A percentile compares a stretch with the other conserved stretches of the same genome.
These are phyloP conservation scores for Lentinus tigrinus DNA, from an alignment of 768 basidiomycete genomes.

Conservation along the genomic window DNA sequence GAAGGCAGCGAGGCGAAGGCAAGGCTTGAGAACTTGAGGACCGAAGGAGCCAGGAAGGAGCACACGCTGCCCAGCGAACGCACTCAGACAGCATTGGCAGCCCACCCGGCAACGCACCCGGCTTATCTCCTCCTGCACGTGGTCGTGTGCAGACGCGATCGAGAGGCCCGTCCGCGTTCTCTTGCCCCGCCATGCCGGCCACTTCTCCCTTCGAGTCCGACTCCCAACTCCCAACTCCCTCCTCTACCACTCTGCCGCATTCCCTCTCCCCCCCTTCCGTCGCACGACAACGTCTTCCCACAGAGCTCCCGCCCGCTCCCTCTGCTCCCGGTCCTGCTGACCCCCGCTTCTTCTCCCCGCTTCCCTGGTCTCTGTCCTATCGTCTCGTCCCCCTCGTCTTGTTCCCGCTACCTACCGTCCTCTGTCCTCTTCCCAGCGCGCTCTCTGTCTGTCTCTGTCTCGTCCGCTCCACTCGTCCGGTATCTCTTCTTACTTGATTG, in stretches of 20 bases:
- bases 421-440: not conserved
- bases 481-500: too few species aligned
- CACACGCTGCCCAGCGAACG: too few species aligned
- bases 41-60: too few species aligned
- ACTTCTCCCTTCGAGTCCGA: not conserved
- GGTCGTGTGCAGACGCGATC: not conserved
- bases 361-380: not conserved
- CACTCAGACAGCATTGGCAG: too few species aligned
- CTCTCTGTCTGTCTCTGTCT: not conserved
- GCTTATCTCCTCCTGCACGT: conserved; percentile 7
- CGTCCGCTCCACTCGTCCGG: not conserved
- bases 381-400: not conserved
- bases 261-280: not conserved
- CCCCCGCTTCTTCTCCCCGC: conserved; percentile 5
- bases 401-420: not conserved
- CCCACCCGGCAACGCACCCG: too few species aligned
- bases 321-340: conserved; percentile 1
- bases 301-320: not conserved
- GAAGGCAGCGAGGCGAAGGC: too few species aligned
- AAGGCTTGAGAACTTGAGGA: too few species aligned
- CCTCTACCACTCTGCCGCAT: not conserved
- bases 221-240: not conserved
- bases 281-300: not conserved
- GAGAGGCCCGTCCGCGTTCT: not conserved
- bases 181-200: not conserved